A percentile compares a stretch with the other conserved stretches of the same genome.
These are phyloP conservation scores for Trichoderma virens DNA, from an alignment of 495 filamentous ascomycete species.

Conservation along the genomic window DNA sequence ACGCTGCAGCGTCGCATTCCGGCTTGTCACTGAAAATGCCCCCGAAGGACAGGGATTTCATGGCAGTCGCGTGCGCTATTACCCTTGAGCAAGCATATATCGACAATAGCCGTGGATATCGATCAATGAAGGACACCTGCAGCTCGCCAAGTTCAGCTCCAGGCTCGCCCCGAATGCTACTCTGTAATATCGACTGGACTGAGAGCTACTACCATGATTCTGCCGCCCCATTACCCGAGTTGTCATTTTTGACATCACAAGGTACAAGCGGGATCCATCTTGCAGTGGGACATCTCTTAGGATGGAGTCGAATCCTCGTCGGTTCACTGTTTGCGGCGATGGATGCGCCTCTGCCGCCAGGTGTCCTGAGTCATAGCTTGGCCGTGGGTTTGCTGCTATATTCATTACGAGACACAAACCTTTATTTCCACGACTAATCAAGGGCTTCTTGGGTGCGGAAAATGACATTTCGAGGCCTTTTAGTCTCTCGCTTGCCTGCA, in stretches of 20 bases:
- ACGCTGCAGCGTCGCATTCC: neutral
- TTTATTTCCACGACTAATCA: neutral
- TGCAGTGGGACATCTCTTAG: neutral
- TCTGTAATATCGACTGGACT: neutral
- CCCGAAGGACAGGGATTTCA: neutral
- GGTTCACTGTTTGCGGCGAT: neutral
- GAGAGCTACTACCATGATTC: too few species aligned
- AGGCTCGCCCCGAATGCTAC: neutral
- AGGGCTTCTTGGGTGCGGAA: neutral
- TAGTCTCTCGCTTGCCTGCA: neutral
- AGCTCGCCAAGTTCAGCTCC: neutral
- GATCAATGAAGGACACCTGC: neutral
- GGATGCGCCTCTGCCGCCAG: neutral
- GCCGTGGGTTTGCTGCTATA: neutral
- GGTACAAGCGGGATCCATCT: neutral
- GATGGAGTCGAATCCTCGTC: neutral
- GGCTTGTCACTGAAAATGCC: neutral
- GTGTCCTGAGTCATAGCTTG: neutral
- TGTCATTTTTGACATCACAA: neutral
- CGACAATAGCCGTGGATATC: neutral
- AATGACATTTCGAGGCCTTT: neutral
- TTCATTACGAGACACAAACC: slow-evolving; percentile 3
- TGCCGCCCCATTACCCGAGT: neutral
- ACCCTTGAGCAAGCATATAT: neutral
- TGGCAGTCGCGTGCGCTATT: neutral